Evolutionary conservation across 2,329 filamentous ascomycete species (phyloP).

Genomic region (Salinomyces thailandicus): DNA sequence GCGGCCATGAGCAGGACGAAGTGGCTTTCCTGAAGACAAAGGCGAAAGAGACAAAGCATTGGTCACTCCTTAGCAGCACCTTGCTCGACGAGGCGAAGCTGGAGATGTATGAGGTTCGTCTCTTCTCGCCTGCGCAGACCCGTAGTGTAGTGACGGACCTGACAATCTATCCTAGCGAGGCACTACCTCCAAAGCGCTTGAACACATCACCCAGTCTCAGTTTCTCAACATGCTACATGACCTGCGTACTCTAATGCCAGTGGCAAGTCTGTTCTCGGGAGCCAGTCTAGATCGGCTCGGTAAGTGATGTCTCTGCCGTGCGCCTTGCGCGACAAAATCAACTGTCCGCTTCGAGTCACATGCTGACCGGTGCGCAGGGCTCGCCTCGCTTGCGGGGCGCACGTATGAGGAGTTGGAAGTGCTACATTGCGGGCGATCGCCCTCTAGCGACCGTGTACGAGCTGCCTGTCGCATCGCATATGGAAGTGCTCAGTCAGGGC

Average conservation of each 20-base stretch:
- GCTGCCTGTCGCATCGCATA: constrained; percentile 62
- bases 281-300: constrained; percentile 70
- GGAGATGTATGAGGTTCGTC: constrained; percentile 58
- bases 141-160: constrained; percentile 1
- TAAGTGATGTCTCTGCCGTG: constrained; percentile 5
- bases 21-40: constrained; percentile 75
- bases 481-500: constrained; percentile 54
- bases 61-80: constrained; percentile 71
- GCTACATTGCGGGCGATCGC: constrained; percentile 54
- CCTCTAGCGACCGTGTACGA: constrained; percentile 70
- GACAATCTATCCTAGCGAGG: constrained; percentile 8
- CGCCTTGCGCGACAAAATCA: too few relatives aligned
- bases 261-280: constrained; percentile 61
- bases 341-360: not conserved
- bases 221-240: constrained; percentile 71
- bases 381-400: constrained; percentile 42
- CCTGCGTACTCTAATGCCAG: constrained; percentile 60
- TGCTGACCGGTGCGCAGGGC: constrained; percentile 36
- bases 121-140: not conserved
- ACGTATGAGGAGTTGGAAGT: constrained; percentile 61
- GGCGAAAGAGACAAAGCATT: constrained; percentile 77
- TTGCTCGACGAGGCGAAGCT: constrained; percentile 79
- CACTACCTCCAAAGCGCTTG: constrained; percentile 47
- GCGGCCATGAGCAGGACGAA: constrained; percentile 56
- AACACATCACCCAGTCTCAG: constrained; percentile 71